Base-by-base conservation (phyloP, 495 filamentous ascomycete species). In the Hypoxylon fragiforme region DNA sequence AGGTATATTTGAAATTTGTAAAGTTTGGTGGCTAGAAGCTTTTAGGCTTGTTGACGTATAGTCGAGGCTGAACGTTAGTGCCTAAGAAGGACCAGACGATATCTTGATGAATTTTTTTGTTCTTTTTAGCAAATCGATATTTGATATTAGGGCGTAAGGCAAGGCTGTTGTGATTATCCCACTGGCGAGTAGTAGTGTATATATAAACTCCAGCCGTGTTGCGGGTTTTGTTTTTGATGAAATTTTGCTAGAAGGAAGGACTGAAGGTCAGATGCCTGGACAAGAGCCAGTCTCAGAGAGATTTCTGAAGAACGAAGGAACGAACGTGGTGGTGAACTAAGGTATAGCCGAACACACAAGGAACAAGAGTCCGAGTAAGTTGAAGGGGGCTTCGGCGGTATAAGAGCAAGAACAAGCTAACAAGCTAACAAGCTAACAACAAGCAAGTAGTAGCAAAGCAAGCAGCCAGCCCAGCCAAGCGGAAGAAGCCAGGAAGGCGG, bases 231-330 rank as follows among this genome's bases (percentile, higher is more conserved):
- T n/a, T n/a, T n/a, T n/a, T n/a, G n/a, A n/a, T n/a, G 45, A 35
- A 44, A 35, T 24, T 24, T 44, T 50, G 50, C 55, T 53, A 46
- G 60, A 76, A 77, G 58, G 75, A 77, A 67, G 38, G 73, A 77
- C 75, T 77, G 63, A 54, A 54, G 70, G 69, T 72, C 47, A 70
- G 72, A 60, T 56, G 46, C 43, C 56, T 46, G 47, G 55, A 63
- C 47, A 38, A n/a, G 39, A 62, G 37, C 45, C 26, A 61, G 43
- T 37, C 24, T 9, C 53, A 46, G 48, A 57, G 32, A 39, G 44
- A 49, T 60, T 60, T 40, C 51, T 41, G 50, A 51, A 48, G n/a
- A n/a, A n/a, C n/a, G n/a, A n/a, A n/a, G n/a, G 62, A 64, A 70
- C 50, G 65, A 59, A 59, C 50, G 62, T 63, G 54, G 50, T 60